Evolutionary conservation across 108 stramenopile genomes (phyloP).

Genomic region (Nannochloropsis oceanica): DNA sequence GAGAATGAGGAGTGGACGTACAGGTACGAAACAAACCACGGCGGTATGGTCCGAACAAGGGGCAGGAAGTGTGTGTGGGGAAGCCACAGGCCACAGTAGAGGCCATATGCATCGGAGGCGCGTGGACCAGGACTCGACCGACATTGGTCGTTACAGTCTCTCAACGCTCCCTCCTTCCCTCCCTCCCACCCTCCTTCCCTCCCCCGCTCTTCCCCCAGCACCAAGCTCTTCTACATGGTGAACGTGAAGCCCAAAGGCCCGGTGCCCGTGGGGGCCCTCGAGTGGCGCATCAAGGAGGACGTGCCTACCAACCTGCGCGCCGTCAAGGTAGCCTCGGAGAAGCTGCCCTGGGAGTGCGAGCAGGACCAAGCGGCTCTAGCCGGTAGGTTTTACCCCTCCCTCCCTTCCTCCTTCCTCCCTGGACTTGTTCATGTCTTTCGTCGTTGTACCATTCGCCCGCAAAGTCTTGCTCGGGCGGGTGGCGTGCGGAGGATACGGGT

Average conservation of each 20-base stretch:
- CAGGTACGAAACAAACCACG: not conserved
- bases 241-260: conserved; percentile 70
- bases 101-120: no score
- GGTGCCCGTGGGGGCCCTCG: conserved; percentile 77
- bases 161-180: not conserved
- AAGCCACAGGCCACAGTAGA: no score
- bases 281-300: conserved; percentile 85
- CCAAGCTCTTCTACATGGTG: conserved; percentile 57
- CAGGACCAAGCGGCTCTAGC: not conserved
- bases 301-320: conserved; percentile 71
- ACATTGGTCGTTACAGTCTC: not conserved
- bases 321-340: conserved; percentile 60
- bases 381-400: not conserved
- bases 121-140: no score
- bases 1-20: not conserved
- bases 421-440: no score
- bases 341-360: conserved; percentile 10
- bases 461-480: no score
- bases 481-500: not conserved
- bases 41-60: not conserved
- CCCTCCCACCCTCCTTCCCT: not conserved
- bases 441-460: no score
- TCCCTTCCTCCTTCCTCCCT: no score
- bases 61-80: no score
- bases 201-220: conserved; percentile 15